phyloP scores from a whole-genome alignment of 192 early-diverging fungal species.

The Coemansia sp. region DNA sequence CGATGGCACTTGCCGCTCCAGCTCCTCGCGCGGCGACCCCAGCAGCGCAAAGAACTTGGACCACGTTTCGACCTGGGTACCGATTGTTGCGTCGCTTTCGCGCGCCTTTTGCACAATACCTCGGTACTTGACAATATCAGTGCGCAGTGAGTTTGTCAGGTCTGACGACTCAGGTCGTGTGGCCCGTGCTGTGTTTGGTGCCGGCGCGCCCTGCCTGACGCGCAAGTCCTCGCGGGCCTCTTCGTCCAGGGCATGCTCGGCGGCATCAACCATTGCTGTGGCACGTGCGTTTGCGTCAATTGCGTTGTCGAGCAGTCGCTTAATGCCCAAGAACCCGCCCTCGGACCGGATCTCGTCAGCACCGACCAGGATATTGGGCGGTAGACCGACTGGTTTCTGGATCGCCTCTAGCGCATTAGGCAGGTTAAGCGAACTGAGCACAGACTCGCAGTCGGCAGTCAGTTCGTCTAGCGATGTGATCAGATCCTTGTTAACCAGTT shows the following conservation, averaged over 20 bases:
- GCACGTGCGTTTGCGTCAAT: conserved; percentile 57
- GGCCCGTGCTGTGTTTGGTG: conserved; percentile 8
- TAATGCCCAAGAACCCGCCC: conserved; percentile 66
- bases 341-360: conserved; percentile 73
- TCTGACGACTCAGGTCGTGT: conserved; percentile 25
- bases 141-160: conserved; percentile 35
- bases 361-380: conserved; percentile 65
- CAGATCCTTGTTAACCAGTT: conserved; percentile 69
- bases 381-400: conserved; percentile 75
- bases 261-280: conserved; percentile 62
- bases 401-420: conserved; percentile 70
- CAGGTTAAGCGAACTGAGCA: conserved; percentile 67
- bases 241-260: conserved; percentile 33
- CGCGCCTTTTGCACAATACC: conserved; percentile 68
- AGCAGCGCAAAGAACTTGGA: conserved; percentile 40
- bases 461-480: conserved; percentile 66
- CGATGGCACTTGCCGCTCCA: conserved; percentile 60
- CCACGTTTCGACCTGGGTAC: conserved; percentile 52
- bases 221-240: conserved; percentile 42
- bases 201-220: conserved; percentile 13
- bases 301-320: conserved; percentile 62
- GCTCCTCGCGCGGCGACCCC: conserved; percentile 46
- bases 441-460: conserved; percentile 66
- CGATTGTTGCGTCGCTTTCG: conserved; percentile 66
- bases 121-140: conserved; percentile 56